Evolutionary conservation across 257 asterid species (phyloP).

Genomic region (Gynochthodes officinalis): DNA sequence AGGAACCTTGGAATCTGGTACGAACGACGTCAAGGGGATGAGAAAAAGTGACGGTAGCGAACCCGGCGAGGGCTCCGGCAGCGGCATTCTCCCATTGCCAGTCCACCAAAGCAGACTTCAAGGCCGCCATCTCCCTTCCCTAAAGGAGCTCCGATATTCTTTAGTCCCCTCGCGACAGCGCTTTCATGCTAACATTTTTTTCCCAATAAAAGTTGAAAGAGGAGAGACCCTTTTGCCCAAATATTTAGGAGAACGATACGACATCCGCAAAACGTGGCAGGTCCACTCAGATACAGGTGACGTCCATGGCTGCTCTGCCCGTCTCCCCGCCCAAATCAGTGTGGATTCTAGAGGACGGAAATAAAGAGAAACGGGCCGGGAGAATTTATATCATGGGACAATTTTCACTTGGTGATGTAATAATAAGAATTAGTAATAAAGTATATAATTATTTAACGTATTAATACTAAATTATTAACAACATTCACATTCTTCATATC

Average conservation of each 20-base stretch:
- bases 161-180: slow-evolving; percentile 1
- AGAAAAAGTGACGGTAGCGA: slow-evolving; percentile 74
- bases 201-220: background rate
- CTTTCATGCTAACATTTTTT: background rate
- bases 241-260: slow-evolving; percentile 8
- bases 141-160: background rate
- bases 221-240: slow-evolving; percentile 1
- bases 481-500: no score
- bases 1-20: slow-evolving; percentile 86
- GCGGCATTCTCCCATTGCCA: slow-evolving; percentile 98
- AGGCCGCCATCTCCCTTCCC: slow-evolving; percentile 25
- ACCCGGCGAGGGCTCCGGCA: slow-evolving; percentile 89
- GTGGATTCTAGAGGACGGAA: background rate
- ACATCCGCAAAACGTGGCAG: background rate
- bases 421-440: no score
- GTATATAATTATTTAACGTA: no score
- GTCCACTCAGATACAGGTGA: background rate
- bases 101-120: slow-evolving; percentile 46
- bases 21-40: slow-evolving; percentile 98
- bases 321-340: background rate
- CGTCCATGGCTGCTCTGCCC: background rate
- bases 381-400: no score
- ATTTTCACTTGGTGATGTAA: no score
- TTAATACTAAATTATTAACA: no score
- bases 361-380: background rate